Evolutionary conservation across 2,329 filamentous ascomycete genomes (phyloP).

Genomic region (Fusarium poae): DNA sequence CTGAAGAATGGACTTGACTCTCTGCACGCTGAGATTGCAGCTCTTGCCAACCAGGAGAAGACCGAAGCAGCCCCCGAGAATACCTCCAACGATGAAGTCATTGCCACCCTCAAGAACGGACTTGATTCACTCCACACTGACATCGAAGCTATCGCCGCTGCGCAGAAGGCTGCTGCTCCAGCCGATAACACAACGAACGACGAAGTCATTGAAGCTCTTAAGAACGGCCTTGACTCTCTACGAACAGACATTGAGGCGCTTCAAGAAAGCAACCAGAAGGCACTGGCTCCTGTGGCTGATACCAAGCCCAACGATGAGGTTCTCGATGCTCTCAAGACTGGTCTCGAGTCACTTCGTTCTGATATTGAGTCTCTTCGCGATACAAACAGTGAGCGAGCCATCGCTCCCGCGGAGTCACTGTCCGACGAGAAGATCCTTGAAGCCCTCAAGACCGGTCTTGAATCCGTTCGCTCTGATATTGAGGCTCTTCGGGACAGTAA

Average conservation of each 20-base stretch:
- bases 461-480: conserved; percentile 79
- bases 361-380: conserved; percentile 77
- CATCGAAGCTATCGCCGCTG: conserved; percentile 76
- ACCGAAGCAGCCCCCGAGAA: conserved; percentile 46
- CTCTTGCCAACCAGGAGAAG: conserved; percentile 70
- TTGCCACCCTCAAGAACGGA: conserved; percentile 84
- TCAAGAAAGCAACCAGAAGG: conserved; percentile 71
- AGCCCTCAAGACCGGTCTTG: conserved; percentile 82
- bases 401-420: conserved; percentile 54
- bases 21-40: conserved; percentile 74
- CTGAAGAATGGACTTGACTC: conserved; percentile 81
- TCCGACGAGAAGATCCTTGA: conserved; percentile 81
- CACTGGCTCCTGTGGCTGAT: conserved; percentile 70
- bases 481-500: conserved; percentile 74
- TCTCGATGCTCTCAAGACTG: conserved; percentile 83
- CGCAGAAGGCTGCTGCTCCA: conserved; percentile 59
- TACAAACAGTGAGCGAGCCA: conserved; percentile 75
- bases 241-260: conserved; percentile 56
- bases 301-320: conserved; percentile 85
- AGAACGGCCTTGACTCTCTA: conserved; percentile 43
- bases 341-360: conserved; percentile 76
- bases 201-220: conserved; percentile 42
- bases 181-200: conserved; percentile 39
- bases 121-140: conserved; percentile 78
- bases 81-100: conserved; percentile 75